Evolutionary conservation across 192 early-diverging fungal genomes (phyloP), one percentile per base, ranked within the genome.

Genomic region (Diversispora epigaea): DNA sequence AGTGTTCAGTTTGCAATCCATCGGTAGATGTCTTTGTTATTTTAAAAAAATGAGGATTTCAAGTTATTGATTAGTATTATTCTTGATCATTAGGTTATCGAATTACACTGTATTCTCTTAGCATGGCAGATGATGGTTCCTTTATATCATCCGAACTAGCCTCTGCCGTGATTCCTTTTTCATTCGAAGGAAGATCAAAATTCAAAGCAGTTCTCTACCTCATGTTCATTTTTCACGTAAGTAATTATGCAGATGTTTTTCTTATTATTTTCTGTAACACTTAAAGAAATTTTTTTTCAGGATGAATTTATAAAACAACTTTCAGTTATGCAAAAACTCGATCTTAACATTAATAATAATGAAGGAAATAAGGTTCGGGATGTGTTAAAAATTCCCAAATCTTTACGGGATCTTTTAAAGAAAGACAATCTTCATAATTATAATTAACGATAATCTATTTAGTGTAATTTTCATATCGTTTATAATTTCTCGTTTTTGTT

Each of bases 61-160:
- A n/a, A 32, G 25, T 32, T 32, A 32, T 32, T 32, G 25, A 32
- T 32, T 49, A 49, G 14, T 49, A 17, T 70, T 60, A n/a, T 76
- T 21, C 6, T 69, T 76, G 55, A 57, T 57, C 14, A 76, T 70
- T 76, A 76, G 75, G 60, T 32, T 69, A 67, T 69, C 43, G 75
- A 22, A 67, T 76, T 7, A 76, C 67, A 8, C 44, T 76, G 6
- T 76, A 76, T 50, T 55, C 55, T 25, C 55, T 76, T 4, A 76
- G 70, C 14, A 58, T 76, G 64, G 0, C 57, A 25, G 47, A 67
- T 19, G 55, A 76, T 76, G 66, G 67, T 6, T n/a, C n/a, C n/a
- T 76, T 76, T 71, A 6, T 76, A 0, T 10, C 45, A 40, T 69
- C 66, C 11, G 75, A 76, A 50, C 40, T 76, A n/a, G 21, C 12